A percentile compares a stretch with the other conserved stretches of the same genome.
Conservation (phyloP, 345 rosid species). For the Heritiera littoralis region DNA sequence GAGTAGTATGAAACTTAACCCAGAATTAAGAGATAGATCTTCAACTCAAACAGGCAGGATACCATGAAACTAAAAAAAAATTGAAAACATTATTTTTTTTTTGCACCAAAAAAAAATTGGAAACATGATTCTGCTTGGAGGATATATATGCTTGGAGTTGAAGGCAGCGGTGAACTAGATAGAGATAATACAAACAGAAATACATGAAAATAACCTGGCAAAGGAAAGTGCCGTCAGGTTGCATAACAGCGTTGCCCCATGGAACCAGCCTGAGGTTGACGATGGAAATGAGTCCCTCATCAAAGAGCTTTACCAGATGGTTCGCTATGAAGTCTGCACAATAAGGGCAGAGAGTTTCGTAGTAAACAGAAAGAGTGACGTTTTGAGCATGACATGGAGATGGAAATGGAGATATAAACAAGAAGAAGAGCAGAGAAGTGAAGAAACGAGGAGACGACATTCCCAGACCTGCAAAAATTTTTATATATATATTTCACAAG, state of each 20-base stretch:
- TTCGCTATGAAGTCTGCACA: conserved; percentile 81
- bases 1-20: neutral
- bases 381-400: conserved; percentile 31
- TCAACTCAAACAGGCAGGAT: too few relatives aligned
- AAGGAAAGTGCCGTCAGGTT: conserved; percentile 41
- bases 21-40: neutral
- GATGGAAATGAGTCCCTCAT: conserved; percentile 53
- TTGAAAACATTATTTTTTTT: neutral
- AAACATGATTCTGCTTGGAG: neutral
- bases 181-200: neutral
- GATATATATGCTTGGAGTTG: neutral
- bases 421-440: neutral
- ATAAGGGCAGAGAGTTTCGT: conserved; percentile 77
- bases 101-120: too few relatives aligned
- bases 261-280: conserved; percentile 74
- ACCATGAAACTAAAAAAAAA: neutral
- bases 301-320: conserved; percentile 58
- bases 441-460: conserved; percentile 25
- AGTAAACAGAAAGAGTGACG: conserved; percentile 68
- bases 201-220: conserved; percentile 64
- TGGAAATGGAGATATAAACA: neutral
- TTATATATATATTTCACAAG: neutral
- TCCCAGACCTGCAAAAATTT: neutral
- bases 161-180: neutral
- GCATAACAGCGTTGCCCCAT: conserved; percentile 70